Conservation (phyloP, 2,329 filamentous ascomycete genomes). For the Dissoconium aciculare region DNA sequence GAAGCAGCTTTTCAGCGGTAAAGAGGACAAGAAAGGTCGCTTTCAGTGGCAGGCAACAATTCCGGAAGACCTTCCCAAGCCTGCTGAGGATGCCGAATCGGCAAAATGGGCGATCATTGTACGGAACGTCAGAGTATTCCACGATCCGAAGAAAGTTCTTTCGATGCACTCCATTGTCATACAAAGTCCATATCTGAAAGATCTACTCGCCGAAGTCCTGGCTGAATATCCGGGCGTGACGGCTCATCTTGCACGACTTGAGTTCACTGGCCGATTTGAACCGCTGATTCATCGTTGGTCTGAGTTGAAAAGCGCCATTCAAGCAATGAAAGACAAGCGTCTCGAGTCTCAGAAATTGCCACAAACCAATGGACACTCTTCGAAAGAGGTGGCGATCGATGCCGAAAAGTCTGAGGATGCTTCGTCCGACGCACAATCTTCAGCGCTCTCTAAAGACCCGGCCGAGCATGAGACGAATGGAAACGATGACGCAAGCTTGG, state of each 20-base stretch:
- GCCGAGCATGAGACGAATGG: no score
- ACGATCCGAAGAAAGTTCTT: slow-evolving; percentile 44
- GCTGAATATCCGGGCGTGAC: slow-evolving; percentile 46
- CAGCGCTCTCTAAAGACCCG: not conserved
- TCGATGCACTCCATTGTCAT: slow-evolving; percentile 46
- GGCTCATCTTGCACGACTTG: slow-evolving; percentile 43
- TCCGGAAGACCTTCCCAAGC: slow-evolving; percentile 38
- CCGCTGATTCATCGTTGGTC: slow-evolving; percentile 53
- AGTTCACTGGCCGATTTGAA: slow-evolving; percentile 42
- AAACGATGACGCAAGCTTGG: slow-evolving; percentile 4
- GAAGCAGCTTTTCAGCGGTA: slow-evolving; percentile 33
- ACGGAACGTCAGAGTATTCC: slow-evolving; percentile 37
- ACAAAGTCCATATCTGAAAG: slow-evolving; percentile 47
- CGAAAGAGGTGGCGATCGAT: no score
- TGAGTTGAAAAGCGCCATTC: slow-evolving; percentile 28
- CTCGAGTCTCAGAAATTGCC: not conserved
- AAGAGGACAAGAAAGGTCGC: slow-evolving; percentile 4
- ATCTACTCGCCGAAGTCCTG: slow-evolving; percentile 40
- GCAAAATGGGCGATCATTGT: slow-evolving; percentile 47
- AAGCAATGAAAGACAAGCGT: slow-evolving; percentile 10
- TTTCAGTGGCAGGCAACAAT: slow-evolving; percentile 4
- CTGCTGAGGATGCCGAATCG: slow-evolving; percentile 47
- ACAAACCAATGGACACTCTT: not conserved
- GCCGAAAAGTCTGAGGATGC: not conserved
- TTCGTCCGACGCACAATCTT: not conserved